Percentiles rank a stretch among this genome's conserved stretches.
Conservation (phyloP, 139 green algal genomes). For the Coelastrella sp. region DNA sequence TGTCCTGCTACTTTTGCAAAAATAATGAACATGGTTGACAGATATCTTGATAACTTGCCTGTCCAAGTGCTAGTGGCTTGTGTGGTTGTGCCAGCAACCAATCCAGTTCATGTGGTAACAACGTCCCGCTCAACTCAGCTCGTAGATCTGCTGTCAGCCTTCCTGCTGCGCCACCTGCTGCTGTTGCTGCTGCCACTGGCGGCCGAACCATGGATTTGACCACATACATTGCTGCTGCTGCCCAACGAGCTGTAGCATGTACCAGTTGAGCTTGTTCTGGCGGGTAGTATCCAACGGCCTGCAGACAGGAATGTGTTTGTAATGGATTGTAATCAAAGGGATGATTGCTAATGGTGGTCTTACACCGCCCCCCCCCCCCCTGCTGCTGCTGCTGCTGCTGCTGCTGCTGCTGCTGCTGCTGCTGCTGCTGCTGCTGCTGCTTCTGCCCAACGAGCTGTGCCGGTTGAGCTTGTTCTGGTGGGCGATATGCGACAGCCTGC, state of each 20-base stretch:
- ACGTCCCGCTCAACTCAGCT: not conserved
- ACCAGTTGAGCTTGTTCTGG: slow-evolving; percentile 8
- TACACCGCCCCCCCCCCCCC: no score
- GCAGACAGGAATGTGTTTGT: no score
- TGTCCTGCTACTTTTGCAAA: not conserved
- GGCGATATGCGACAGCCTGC: no score
- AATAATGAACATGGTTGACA: not conserved
- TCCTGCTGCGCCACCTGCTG: not conserved
- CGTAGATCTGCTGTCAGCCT: not conserved
- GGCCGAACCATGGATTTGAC: slow-evolving; percentile 32
- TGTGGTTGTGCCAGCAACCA: slow-evolving; percentile 35
- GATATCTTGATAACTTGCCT: not conserved
- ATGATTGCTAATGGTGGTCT: no score
- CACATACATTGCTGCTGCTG: slow-evolving; percentile 37
- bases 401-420: not conserved
- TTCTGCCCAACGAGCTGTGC: no score
- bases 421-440: no score
- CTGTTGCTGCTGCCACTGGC: not conserved
- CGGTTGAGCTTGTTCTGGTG: no score
- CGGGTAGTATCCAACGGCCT: slow-evolving; percentile 31
- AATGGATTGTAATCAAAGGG: no score
- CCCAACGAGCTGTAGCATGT: slow-evolving; percentile 26
- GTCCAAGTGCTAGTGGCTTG: slow-evolving; percentile 26
- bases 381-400: no score
- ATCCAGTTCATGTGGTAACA: slow-evolving; percentile 33